Evolutionary conservation across 208 protist genomes (phyloP).

Genomic region (Trypanosoma vivax): DNA sequence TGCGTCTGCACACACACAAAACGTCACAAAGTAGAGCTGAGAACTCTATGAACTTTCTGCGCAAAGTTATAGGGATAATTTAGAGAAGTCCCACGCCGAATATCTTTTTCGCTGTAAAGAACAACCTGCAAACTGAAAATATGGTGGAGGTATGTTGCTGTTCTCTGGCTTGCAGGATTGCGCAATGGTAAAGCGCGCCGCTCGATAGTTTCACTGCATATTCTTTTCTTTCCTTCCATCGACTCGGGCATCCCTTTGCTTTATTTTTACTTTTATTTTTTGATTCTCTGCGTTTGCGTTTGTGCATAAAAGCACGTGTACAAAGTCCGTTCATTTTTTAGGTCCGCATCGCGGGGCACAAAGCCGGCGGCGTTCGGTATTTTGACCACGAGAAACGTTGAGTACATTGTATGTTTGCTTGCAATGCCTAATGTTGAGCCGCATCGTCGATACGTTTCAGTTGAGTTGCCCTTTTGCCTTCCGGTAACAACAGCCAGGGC

Average conservation of each 20-base stretch:
- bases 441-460: constrained; percentile 47
- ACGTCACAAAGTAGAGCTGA: no score
- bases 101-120: no score
- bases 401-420: no score
- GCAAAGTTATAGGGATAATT: no score
- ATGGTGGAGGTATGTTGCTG: no score
- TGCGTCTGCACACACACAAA: no score
- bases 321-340: background rate
- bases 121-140: no score
- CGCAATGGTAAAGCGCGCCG: background rate
- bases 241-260: background rate
- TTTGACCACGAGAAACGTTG: background rate
- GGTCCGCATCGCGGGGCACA: background rate
- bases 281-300: constrained; percentile 8
- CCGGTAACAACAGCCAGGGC: constrained; percentile 13
- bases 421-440: constrained; percentile 9
- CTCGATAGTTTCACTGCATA: no score
- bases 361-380: background rate
- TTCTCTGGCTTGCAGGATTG: no score
- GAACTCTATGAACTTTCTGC: no score
- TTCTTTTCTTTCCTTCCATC: background rate
- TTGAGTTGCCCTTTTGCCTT: constrained; percentile 69
- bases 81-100: no score
- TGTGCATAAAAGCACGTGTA: background rate
- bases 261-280: constrained; percentile 18